A percentile compares a stretch with the other conserved stretches of the same genome.
These are phyloP conservation scores for Bretschneidera sinensis DNA, from an alignment of 345 rosid genomes.

Conservation along the genomic window DNA sequence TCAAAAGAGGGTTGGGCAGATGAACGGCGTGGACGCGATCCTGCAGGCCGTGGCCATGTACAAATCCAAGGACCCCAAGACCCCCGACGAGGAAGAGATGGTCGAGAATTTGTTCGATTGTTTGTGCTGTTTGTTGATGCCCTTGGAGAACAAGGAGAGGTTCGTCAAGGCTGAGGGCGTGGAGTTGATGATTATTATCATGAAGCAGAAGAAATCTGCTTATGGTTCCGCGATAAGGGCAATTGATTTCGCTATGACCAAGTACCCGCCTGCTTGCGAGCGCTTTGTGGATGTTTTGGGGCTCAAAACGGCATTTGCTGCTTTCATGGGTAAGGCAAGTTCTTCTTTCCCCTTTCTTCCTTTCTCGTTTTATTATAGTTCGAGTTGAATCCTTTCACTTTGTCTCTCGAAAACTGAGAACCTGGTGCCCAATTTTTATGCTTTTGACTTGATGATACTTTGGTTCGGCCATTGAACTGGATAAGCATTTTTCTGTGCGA, in stretches of 20 bases:
- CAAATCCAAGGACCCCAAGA: slow-evolving; percentile 89
- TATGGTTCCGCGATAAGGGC: slow-evolving; percentile 90
- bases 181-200: slow-evolving; percentile 93
- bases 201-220: slow-evolving; percentile 97
- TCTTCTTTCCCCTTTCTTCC: slow-evolving; percentile 16
- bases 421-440: not conserved
- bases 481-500: not conserved
- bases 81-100: slow-evolving; percentile 93
- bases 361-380: no score
- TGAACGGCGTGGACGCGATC: slow-evolving; percentile 93
- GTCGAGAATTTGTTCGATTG: slow-evolving; percentile 86
- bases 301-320: slow-evolving; percentile 88
- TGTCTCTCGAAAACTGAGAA: no score
- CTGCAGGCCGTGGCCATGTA: slow-evolving; percentile 92
- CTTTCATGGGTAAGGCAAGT: slow-evolving; percentile 99
- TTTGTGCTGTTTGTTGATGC: slow-evolving; percentile 92
- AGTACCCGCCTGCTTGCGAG: slow-evolving; percentile 94
- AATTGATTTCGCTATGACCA: slow-evolving; percentile 94
- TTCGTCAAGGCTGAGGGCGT: slow-evolving; percentile 96
- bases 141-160: slow-evolving; percentile 96
- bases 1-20: slow-evolving; percentile 87
- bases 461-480: not conserved
- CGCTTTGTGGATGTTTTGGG: slow-evolving; percentile 96
- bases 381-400: no score
- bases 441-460: no score